These are phyloP conservation scores for Diaporthe batatas DNA, from an alignment of 2,329 filamentous ascomycete species.

Conservation along the genomic window DNA sequence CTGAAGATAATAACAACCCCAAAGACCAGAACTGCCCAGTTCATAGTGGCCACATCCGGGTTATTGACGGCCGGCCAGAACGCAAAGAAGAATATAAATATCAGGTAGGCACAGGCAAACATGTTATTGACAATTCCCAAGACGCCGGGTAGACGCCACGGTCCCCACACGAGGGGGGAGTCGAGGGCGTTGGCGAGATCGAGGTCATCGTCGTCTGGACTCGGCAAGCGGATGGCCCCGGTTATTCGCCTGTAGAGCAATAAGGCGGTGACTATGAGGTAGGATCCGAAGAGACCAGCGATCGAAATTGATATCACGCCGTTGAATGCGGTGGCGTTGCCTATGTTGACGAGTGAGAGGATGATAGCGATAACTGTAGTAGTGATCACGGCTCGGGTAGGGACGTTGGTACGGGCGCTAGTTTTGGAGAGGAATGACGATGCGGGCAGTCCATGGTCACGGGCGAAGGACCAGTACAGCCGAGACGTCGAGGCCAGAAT, in stretches of 20 bases:
- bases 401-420: neutral
- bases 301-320: neutral
- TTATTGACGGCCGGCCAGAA: neutral
- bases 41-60: neutral
- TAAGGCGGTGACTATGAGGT: neutral
- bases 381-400: neutral
- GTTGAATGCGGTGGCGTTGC: neutral
- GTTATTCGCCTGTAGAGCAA: neutral
- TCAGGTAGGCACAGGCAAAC: neutral
- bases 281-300: neutral
- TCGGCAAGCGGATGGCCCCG: neutral
- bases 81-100: neutral
- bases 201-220: neutral
- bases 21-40: neutral
- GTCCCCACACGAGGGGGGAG: neutral
- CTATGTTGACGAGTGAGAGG: neutral
- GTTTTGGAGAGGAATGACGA: neutral
- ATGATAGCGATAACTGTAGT: neutral
- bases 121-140: neutral
- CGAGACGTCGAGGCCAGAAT: neutral
- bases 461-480: neutral
- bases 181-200: neutral
- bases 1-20: neutral
- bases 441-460: neutral
- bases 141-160: neutral